These are phyloP conservation scores for Hanseniaspora sp. DNA, from an alignment of 1,139 yeast species.

Conservation along the genomic window DNA sequence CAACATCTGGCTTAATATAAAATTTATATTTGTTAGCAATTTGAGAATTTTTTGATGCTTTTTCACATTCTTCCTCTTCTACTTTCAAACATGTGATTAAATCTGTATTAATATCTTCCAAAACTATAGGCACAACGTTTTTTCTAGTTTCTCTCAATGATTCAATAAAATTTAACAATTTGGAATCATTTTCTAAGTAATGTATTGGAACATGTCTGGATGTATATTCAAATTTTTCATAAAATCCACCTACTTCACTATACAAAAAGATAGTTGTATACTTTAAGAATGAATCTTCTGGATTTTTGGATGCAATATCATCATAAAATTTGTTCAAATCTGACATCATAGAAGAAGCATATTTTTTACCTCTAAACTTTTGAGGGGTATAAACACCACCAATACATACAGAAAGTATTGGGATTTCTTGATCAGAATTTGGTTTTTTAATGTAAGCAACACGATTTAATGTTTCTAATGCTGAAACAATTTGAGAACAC, in stretches of 20 bases:
- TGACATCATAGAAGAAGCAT: conserved; percentile 47
- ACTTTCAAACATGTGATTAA: conserved; percentile 23
- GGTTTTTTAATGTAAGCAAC: conserved; percentile 31
- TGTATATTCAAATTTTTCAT: conserved; percentile 47
- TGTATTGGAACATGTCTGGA: conserved; percentile 40
- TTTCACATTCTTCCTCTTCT: conserved; percentile 23
- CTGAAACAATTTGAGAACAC: conserved; percentile 32
- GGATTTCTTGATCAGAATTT: conserved; percentile 19
- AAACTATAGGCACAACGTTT: conserved; percentile 26
- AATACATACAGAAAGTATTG: conserved; percentile 42
- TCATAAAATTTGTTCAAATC: conserved; percentile 33
- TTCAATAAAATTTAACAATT: conserved; percentile 14
- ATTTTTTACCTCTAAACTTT: conserved; percentile 51
- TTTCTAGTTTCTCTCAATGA: conserved; percentile 16
- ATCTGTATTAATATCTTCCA: conserved; percentile 30
- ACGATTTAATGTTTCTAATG: conserved; percentile 40
- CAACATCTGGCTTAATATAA: conserved; percentile 32
- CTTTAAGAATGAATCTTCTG: conserved; percentile 21
- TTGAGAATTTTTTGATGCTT: neutral
- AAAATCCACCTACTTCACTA: conserved; percentile 65
- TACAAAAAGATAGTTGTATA: conserved; percentile 45
- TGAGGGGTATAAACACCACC: conserved; percentile 58
- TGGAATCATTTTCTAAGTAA: conserved; percentile 22
- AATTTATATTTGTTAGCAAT: conserved; percentile 28
- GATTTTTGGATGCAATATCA: conserved; percentile 31